Conservation (phyloP, 805 yeast species). For the Lachancea sp. region DNA sequence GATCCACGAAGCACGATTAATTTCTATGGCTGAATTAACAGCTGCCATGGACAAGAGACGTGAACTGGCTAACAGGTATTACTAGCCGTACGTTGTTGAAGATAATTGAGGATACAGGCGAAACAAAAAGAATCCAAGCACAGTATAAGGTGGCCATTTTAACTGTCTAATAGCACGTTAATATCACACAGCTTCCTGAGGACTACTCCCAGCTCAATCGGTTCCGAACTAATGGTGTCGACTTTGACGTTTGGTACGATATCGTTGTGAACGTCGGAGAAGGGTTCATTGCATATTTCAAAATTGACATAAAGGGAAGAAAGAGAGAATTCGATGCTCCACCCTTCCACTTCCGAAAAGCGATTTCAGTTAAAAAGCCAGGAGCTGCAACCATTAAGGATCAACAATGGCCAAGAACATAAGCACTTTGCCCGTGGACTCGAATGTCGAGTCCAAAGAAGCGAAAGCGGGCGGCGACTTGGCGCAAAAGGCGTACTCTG, state of each 20-base stretch:
- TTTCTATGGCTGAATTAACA: slow-evolving; percentile 19
- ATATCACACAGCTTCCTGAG: too few relatives aligned
- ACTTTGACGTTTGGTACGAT: slow-evolving; percentile 4
- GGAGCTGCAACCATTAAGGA: not conserved
- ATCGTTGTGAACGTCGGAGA: not conserved
- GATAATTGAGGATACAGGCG: too few relatives aligned
- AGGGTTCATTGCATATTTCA: not conserved
- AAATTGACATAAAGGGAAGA: not conserved
- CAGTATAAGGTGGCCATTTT: too few relatives aligned
- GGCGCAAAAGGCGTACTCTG: slow-evolving; percentile 10
- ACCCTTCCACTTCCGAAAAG: not conserved
- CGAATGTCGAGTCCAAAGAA: slow-evolving; percentile 9
- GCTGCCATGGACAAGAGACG: slow-evolving; percentile 29
- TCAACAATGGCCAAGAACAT: slow-evolving; percentile 4
- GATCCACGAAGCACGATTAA: slow-evolving; percentile 21
- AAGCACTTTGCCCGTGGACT: slow-evolving; percentile 6
- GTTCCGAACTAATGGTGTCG: not conserved
- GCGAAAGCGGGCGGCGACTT: slow-evolving; percentile 10
- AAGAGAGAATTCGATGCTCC: not conserved
- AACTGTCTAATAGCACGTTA: too few relatives aligned
- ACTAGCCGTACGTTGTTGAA: not conserved
- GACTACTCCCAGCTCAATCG: too few relatives aligned
- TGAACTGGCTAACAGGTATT: slow-evolving; percentile 29
- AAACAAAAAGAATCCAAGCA: too few relatives aligned
- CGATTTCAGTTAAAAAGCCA: not conserved